A percentile compares a stretch with the other conserved stretches of the same genome.
Conservation (phyloP, 1,139 yeast genomes). For the Blastobotrys serpentis region DNA sequence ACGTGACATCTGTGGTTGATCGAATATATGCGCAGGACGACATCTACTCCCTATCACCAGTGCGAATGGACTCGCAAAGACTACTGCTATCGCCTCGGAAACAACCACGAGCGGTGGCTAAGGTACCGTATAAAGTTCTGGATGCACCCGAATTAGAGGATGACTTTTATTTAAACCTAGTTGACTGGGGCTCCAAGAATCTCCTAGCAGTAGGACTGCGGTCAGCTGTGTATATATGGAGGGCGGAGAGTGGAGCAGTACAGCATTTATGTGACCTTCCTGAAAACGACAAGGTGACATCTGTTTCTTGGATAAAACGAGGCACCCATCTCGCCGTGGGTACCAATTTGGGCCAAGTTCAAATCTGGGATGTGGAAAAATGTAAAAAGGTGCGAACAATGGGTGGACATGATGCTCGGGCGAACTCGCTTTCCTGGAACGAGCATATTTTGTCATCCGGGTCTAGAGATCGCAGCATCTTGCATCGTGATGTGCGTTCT, state of each 20-base stretch:
- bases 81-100: conserved; percentile 78
- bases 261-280: conserved; percentile 70
- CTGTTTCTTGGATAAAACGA: conserved; percentile 83
- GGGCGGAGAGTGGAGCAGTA: conserved; percentile 82
- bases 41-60: conserved; percentile 78
- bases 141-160: conserved; percentile 97
- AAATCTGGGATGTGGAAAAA: conserved; percentile 93
- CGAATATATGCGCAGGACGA: conserved; percentile 21
- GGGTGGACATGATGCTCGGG: conserved; percentile 87
- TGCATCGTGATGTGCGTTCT: conserved; percentile 88
- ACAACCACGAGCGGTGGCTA: conserved; percentile 71
- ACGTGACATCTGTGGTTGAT: conserved; percentile 10
- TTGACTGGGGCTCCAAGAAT: conserved; percentile 95
- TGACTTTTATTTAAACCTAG: conserved; percentile 85
- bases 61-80: conserved; percentile 82
- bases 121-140: conserved; percentile 86
- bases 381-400: conserved; percentile 81
- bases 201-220: conserved; percentile 89
- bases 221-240: conserved; percentile 85
- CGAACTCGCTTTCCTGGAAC: conserved; percentile 91
- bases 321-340: conserved; percentile 92
- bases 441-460: conserved; percentile 87
- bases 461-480: conserved; percentile 75
- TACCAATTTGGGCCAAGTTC: conserved; percentile 80
- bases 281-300: conserved; percentile 66